Base-by-base conservation (phyloP, 768 basidiomycete genomes). In the Leccinum pellstonianum region DNA sequence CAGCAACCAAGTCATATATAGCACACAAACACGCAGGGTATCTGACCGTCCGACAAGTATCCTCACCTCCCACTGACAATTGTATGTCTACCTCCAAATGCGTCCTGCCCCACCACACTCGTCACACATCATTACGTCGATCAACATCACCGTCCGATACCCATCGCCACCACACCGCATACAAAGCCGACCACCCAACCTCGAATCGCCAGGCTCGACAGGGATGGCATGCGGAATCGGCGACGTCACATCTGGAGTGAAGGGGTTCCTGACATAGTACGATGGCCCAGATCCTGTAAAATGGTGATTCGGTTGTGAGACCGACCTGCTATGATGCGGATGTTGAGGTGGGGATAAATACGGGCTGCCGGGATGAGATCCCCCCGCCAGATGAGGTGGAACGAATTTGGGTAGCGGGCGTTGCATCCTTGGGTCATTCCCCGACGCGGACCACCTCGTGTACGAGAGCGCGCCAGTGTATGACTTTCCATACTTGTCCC, bases 31-130 rank as follows among this genome's bases (percentile, higher is more conserved):
- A 17, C 3, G 15, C 17, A 17, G 50, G 59, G 55, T 62, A 66
- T 57, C 31, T 49, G 52, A 31, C 35, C 14, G 12, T 17, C 51
- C n/a, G 15, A 19, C 2, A 11, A 19, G 25, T 33, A 4, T 35
- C 43, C 10, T 37, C 14, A 21, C 46, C 17, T 21, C 3, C 7
- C n/a, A 14, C 21, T 29, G 19, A 7, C 15, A 17, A 19, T 19
- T 11, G n/a, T 11, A 46, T 51, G 56, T 55, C 54, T 41, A 76
- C 43, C 23, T 61, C 71, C 77, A 83, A 41, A 81, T 69, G 68
- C 90, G 78, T 31, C 90, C 90, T 17, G 86, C 65, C 8, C 91
- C 91, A 11, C 76, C 74, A 75, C 91, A 93, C 5, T 76, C 73
- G 2, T 71, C 71, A 71, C 91, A 93, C 38, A 70, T 74, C 52